Evolutionary conservation across 768 basidiomycete genomes (phyloP), one percentile per base, ranked within the genome.

Genomic region (Trametes elegans): DNA sequence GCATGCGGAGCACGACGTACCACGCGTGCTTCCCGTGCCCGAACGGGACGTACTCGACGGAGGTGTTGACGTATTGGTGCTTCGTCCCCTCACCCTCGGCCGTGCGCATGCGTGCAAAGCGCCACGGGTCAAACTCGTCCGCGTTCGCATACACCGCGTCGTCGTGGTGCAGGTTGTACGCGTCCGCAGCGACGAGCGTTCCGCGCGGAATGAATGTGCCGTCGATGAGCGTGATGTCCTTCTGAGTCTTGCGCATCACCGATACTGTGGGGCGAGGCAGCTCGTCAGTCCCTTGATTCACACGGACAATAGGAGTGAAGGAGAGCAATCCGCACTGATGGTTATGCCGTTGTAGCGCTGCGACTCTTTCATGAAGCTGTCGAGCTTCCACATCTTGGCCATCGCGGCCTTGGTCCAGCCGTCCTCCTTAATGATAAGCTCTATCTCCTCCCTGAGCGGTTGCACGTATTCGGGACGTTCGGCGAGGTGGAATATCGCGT

Each of bases 321-420:
- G 36, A n/a, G 11, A n/a, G 5, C 6, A 35, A 6, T 5, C 13
- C 46, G 1, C 26, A 48, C 46, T 48, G 32, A 18, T 29, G 19
- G 21, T 42, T 23, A 73, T 51, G 1, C 68, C 70, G 42, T 64
- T 65, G 10, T 74, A 45, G 16, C 78, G 66, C 58, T 74, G 70
- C 5, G 72, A 68, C 58, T 80, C 79, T 42, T 71, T 75, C n/a
- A 82, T 36, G 58, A 82, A 78, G 53, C 79, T 80, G 53, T 82
- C 80, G 2, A 78, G 50, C 57, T 71, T 74, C 38, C 57, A 58
- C 74, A 80, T 73, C 31, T 69, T 65, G n/a, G 67, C 64, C 55
- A 77, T 62, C 0, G 72, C 70, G 16, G 61, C 64, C 58, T 78
- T 79, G 0, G 70, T 70, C 75, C 76, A 78, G 43, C 43, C 71